Evolutionary conservation across 75 land plant species (phyloP), one percentile per base, ranked within the genome.

Genomic region (Cunninghamia lanceolata): DNA sequence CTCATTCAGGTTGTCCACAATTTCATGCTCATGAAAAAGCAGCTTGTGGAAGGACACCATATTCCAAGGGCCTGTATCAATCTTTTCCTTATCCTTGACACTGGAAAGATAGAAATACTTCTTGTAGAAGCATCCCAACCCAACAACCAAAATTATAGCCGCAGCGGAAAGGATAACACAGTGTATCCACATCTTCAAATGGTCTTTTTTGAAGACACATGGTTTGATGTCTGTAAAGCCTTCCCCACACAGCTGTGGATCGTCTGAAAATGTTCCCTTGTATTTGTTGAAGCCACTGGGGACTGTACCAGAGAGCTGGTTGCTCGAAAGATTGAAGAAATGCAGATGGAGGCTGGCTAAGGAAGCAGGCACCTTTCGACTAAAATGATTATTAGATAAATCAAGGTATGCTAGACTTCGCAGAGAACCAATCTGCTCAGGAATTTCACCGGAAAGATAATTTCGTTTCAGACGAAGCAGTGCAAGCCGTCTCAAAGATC

Each of bases 291-390:
- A 86, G 83, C 47, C 87, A 39, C 82, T 11, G 9, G 99, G 99
- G 25, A 96, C 84, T 43, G 85, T 54, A 9, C 99, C 99, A 10
- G 88, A 87, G 39, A 96, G 89, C 36, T 11, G 42, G 84, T 96
- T 96, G 34, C 59, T 83, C 3, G 97, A 95, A 43, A 97, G 86
- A 68, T 97, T 95, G n/a, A 97, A 89, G 85, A 87, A 89, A 28
- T 80, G 53, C 74, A 91, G 56, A 11, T 10, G 16, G 39, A 85
- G 74, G 17, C 71, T 78, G 8, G 45, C 88, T 68, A 91, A 86
- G 43, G 73, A 35, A 47, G 88, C 88, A 52, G 92, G 92, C 17
- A 91, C 45, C 9, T 84, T 35, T 25, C 92, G 92, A 32, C 84
- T 68, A 28, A 91, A 73, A 50, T 73, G 38, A 87, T 91, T 91